Conservation (phyloP, 2,329 filamentous ascomycete genomes). For the Colletotrichum spaethianum region DNA sequence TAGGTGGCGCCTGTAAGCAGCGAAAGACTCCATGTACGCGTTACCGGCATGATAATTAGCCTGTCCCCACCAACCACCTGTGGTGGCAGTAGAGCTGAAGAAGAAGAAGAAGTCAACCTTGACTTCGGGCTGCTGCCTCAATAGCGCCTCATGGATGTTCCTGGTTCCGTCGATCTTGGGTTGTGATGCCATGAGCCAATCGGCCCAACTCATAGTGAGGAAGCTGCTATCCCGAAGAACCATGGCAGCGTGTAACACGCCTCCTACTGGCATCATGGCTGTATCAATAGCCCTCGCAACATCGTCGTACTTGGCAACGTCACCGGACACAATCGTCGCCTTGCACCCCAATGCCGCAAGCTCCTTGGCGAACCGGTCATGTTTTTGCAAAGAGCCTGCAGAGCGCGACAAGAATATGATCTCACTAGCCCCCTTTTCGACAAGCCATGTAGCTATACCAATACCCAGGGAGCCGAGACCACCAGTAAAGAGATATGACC, state of each 20-base stretch:
- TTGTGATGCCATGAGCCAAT: conserved; percentile 52
- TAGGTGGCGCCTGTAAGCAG: conserved; percentile 49
- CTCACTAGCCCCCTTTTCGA: conserved; percentile 47
- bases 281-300: conserved; percentile 45
- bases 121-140: conserved; percentile 35
- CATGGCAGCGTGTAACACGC: conserved; percentile 59
- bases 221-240: conserved; percentile 47
- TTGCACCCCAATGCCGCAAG: conserved; percentile 46
- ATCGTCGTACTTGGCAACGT: conserved; percentile 48
- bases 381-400: conserved; percentile 10
- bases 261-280: conserved; percentile 50
- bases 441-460: conserved; percentile 48
- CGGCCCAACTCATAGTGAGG: conserved; percentile 52
- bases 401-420: conserved; percentile 48
- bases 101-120: conserved; percentile 55
- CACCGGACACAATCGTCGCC: conserved; percentile 49
- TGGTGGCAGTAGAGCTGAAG: conserved; percentile 51
- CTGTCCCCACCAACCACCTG: conserved; percentile 54
- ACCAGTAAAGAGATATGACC: conserved; percentile 49
- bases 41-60: conserved; percentile 58
- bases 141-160: conserved; percentile 55
- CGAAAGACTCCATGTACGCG: conserved; percentile 57
- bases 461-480: conserved; percentile 51
- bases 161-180: conserved; percentile 59
- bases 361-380: conserved; percentile 43